Conservation (phyloP, 2,329 filamentous ascomycete genomes). For the Rhinocladiella similis region DNA sequence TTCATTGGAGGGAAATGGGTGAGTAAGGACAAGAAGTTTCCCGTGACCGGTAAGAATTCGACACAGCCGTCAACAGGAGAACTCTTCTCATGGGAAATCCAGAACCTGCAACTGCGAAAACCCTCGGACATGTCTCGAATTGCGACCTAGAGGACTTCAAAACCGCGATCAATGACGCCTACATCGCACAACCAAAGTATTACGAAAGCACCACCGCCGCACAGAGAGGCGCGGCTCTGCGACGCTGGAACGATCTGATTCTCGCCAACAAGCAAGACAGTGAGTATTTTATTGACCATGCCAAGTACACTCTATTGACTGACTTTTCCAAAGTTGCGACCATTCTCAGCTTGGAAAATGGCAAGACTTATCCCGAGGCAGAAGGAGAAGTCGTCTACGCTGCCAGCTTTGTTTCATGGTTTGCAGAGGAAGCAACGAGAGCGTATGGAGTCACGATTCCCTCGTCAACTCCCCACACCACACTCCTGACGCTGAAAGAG, state of each 20-base stretch:
- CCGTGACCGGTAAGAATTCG: slow-evolving; percentile 3
- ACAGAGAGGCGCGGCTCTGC: slow-evolving; percentile 46
- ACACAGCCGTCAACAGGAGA: background rate
- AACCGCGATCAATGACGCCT: slow-evolving; percentile 25
- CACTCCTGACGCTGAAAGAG: slow-evolving; percentile 75
- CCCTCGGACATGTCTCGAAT: slow-evolving; percentile 26
- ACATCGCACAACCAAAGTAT: slow-evolving; percentile 36
- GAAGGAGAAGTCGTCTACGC: slow-evolving; percentile 50
- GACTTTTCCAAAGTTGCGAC: slow-evolving; percentile 41
- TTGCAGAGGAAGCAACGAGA: slow-evolving; percentile 50
- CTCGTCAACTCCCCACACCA: slow-evolving; percentile 66
- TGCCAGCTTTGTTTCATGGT: slow-evolving; percentile 51
- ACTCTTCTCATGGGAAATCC: background rate
- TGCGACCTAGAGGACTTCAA: slow-evolving; percentile 26
- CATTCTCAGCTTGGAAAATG: slow-evolving; percentile 54
- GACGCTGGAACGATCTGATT: slow-evolving; percentile 58
- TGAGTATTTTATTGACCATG: slow-evolving; percentile 1
- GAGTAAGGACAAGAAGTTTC: slow-evolving; percentile 5
- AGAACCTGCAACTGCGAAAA: slow-evolving; percentile 26
- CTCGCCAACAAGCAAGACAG: slow-evolving; percentile 54
- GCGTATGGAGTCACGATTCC: slow-evolving; percentile 54
- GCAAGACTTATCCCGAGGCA: slow-evolving; percentile 55
- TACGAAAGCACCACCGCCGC: slow-evolving; percentile 35
- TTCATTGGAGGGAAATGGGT: slow-evolving; percentile 13
- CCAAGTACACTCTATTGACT: background rate